Evolutionary conservation across 345 rosid species (phyloP), one percentile per base, ranked within the genome.

Genomic region (Brassica juncea): DNA sequence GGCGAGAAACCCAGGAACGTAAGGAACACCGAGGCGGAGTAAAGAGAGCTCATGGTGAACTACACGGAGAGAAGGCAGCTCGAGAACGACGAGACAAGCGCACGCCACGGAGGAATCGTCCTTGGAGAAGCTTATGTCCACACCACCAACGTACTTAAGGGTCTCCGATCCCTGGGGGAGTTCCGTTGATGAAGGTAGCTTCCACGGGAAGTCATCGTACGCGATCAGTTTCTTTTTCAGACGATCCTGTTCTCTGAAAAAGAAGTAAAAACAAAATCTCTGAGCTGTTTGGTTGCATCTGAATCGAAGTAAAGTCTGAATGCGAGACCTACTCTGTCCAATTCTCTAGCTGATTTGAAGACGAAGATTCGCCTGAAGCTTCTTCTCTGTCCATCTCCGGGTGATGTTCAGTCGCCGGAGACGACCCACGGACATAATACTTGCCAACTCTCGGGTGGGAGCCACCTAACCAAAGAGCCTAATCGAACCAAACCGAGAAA

Each of bases 91-190:
- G 49, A 95, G 88, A 55, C 88, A 81, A 34, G 88, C 97, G 66
- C 93, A 93, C 0, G 94, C 99, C 74, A 87, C 34, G 0, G 90
- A 88, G 2, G 89, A 79, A 25, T 89, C 91, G 44, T 92, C 88
- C 85, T 87, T 92, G 16, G 87, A 83, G 86, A 86, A 93, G 88
- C 96, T 93, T 78, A 94, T 83, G 73, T 95, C 99, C 2, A 90
- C 97, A 31, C 99, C 98, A 11, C 96, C 99, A n/a, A 94, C 87
- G 81, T 87, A 91, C 84, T 77, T 89, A 80, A 93, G 84, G 19
- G 59, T 73, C 47, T 80, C 84, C 23, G 72, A 72, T 70, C 70
- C 81, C 32, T 61, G 78, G 25, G 61, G 2, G 0, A 39, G 15
- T 8, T 66, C 83, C 73, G 67, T 12, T 42, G 84, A 78, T 28